Evolutionary conservation across 2,329 filamentous ascomycete genomes (phyloP).

Genomic region (Alternaria angustiovoidea): DNA sequence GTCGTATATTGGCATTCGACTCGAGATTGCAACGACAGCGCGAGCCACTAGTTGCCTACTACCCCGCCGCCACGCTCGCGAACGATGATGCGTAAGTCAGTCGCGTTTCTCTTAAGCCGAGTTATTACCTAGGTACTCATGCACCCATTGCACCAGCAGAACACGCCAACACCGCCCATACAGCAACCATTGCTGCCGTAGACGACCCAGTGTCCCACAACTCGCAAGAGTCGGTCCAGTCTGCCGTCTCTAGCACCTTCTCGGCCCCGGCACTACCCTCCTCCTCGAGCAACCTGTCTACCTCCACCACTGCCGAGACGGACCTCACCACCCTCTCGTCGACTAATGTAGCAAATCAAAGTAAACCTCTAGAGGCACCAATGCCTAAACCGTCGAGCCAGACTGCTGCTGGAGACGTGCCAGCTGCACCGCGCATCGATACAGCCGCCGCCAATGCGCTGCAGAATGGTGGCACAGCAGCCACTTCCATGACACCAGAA

Average conservation of each 20-base stretch:
- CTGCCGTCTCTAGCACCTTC: conserved; percentile 45
- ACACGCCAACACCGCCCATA: conserved; percentile 19
- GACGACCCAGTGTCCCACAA: conserved; percentile 27
- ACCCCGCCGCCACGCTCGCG: conserved; percentile 26
- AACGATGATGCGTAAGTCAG: conserved; percentile 27
- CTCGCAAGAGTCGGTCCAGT: conserved; percentile 48
- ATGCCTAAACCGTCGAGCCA: conserved; percentile 58
- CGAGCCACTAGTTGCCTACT: conserved; percentile 22
- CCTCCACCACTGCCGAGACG: conserved; percentile 21
- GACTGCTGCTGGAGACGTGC: conserved; percentile 52
- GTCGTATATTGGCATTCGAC: conserved; percentile 1
- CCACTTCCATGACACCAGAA: conserved; percentile 54
- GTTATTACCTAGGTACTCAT: conserved; percentile 20
- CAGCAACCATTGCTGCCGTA: conserved; percentile 20
- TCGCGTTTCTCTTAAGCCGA: conserved; percentile 24
- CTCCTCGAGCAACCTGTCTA: conserved; percentile 47
- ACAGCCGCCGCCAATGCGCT: conserved; percentile 33
- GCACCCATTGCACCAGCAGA: conserved; percentile 32
- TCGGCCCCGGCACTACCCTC: conserved; percentile 43
- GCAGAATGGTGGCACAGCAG: conserved; percentile 43
- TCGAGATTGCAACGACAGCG: neutral
- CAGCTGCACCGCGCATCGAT: conserved; percentile 34
- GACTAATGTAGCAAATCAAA: conserved; percentile 47
- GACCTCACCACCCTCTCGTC: conserved; percentile 33
- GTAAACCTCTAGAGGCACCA: conserved; percentile 51